Evolutionary conservation across 768 basidiomycete species (phyloP), one percentile per base, ranked within the genome.

Genomic region (Tulasnella sp.): DNA sequence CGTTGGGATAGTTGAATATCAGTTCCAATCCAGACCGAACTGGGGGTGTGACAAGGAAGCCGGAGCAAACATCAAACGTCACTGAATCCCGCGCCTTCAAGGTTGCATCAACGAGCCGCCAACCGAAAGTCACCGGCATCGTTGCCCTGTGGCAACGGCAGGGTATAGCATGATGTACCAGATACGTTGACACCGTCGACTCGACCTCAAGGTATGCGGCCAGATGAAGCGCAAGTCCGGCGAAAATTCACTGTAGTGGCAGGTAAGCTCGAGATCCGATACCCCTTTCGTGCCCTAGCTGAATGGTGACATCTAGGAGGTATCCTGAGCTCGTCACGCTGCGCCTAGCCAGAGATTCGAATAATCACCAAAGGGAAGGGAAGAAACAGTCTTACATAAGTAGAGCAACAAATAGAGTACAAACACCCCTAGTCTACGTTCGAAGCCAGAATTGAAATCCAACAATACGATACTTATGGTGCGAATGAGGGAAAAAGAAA

Each of bases 11-110:
- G n/a, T 75, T 31, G 40, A 44, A 73, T 37, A 73, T 37, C 34
- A 37, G 72, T 75, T 75, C 2, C 74, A 75, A 75, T 75, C 41
- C 41, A 40, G 40, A 75, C 74, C 40, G 74, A 20, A 24, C 31
- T 75, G 31, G 74, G 73, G 74, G 3, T 75, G 46, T 14, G 40
- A 42, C 74, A 9, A n/a, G 74, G 44, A 42, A 75, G 74, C 41
- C 74, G 24, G 64, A 69, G 74, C 46, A 75, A 75, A 75, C 74
- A 75, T 42, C 3, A 40, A 48, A 75, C 74, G 74, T 75, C 74
- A 75, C 41, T 41, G 14, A 12, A 69, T 69, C 64, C 64, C 28
- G 64, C 64, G 64, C 28, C 64, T 28, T 69, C 64, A 12, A 69
- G 16, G 18, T 69, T 28, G 34, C 34, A 18, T 14, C 28, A 14